Evolutionary conservation across 306 rosid species (phyloP).

Genomic region (Rosa rugosa): DNA sequence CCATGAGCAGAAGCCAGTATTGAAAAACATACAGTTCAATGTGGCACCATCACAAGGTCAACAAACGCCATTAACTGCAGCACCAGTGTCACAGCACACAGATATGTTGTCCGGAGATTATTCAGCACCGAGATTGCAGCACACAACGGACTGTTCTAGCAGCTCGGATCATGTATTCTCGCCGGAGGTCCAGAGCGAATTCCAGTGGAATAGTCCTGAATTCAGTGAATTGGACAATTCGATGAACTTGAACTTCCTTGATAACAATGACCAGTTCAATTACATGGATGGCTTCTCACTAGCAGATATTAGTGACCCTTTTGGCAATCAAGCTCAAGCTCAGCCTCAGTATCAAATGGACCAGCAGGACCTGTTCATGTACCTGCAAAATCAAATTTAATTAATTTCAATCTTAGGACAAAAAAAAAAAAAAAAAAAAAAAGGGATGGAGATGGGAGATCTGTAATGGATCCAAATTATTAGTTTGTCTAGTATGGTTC

Average conservation of each 20-base stretch:
- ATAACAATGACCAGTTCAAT: conserved; percentile 22
- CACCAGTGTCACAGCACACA: conserved; percentile 42
- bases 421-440: neutral
- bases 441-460: neutral
- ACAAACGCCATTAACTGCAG: conserved; percentile 10
- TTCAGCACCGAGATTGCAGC: conserved; percentile 56
- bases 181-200: conserved; percentile 76
- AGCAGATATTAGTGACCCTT: conserved; percentile 43
- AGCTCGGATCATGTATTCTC: conserved; percentile 78
- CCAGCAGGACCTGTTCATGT: conserved; percentile 63
- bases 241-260: conserved; percentile 39
- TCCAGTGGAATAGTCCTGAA: conserved; percentile 51
- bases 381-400: conserved; percentile 45
- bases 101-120: conserved; percentile 45
- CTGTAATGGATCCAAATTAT: conserved; percentile 2
- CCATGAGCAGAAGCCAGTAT: conserved; percentile 57
- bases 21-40: conserved; percentile 8
- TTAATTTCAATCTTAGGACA: no score
- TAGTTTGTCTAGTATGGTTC: neutral
- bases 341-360: conserved; percentile 48
- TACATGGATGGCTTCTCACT: conserved; percentile 42
- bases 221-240: conserved; percentile 23
- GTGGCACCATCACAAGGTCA: neutral
- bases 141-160: conserved; percentile 52
- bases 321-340: conserved; percentile 45